Evolutionary conservation across 305 asterid species (phyloP).

Genomic region (Stenogyne calaminthoides): DNA sequence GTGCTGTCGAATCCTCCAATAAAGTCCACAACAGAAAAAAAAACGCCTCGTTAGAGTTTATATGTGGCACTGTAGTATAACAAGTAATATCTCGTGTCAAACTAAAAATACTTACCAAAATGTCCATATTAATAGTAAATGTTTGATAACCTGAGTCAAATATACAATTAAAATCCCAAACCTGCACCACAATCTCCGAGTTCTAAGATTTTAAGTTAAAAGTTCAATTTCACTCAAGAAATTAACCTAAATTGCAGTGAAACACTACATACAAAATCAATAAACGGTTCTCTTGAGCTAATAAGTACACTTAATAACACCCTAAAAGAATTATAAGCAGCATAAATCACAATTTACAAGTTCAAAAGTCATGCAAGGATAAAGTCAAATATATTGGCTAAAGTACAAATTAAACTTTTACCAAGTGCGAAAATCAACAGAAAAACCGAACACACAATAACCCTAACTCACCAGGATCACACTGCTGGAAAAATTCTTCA

Average conservation of each 20-base stretch:
- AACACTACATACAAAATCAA: not conserved
- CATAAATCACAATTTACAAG: not conserved
- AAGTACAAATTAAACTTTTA: not conserved
- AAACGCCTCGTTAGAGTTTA: not conserved
- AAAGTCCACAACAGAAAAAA: not conserved
- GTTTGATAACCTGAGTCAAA: not conserved
- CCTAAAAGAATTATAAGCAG: not conserved
- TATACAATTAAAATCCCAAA: not conserved
- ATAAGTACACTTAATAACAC: constrained; percentile 8
- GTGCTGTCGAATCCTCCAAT: not conserved
- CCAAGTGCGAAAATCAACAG: not conserved
- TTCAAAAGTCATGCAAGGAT: constrained; percentile 10
- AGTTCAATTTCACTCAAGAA: not conserved
- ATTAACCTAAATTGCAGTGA: not conserved
- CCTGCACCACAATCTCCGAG: constrained; percentile 10
- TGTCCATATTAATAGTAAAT: not conserved
- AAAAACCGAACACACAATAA: not conserved
- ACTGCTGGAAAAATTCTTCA: constrained; percentile 50
- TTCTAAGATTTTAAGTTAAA: not conserved
- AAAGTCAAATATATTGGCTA: constrained; percentile 1
- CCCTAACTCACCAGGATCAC: constrained; percentile 61
- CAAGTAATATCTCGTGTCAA: not conserved
- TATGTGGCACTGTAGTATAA: not conserved
- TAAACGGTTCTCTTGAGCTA: not conserved
- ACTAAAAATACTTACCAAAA: not conserved